These are phyloP conservation scores for Candida quercuum DNA, from an alignment of 805 yeast species.

Conservation along the genomic window DNA sequence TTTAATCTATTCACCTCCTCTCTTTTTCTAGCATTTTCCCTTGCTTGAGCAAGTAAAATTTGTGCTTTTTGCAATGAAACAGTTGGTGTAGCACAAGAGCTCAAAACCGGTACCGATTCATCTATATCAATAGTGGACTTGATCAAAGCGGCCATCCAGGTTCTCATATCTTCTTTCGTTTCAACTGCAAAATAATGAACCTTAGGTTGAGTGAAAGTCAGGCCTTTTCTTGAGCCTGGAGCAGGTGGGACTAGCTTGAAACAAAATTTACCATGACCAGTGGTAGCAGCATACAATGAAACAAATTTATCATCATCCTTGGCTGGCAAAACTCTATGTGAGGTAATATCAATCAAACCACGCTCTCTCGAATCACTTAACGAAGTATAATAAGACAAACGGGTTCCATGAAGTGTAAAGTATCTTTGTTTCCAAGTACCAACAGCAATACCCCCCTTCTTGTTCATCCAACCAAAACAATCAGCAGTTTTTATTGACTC, in stretches of 20 bases:
- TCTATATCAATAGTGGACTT: constrained; percentile 96
- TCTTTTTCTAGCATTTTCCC: constrained; percentile 64
- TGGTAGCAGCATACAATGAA: constrained; percentile 85
- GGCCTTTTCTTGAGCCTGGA: constrained; percentile 92
- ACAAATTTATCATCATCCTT: constrained; percentile 79
- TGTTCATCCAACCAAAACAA: constrained; percentile 93
- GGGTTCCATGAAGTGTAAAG: constrained; percentile 86
- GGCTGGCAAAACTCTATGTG: constrained; percentile 85
- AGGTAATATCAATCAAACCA: constrained; percentile 93
- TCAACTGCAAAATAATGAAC: constrained; percentile 96
- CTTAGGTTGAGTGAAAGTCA: constrained; percentile 93
- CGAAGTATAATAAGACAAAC: constrained; percentile 81
- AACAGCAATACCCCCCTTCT: constrained; percentile 76
- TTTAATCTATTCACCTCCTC: constrained; percentile 32
- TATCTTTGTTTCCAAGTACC: constrained; percentile 89
- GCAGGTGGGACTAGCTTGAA: constrained; percentile 95
- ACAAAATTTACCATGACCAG: constrained; percentile 91
- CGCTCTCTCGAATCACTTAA: constrained; percentile 78
- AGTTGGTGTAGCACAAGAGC: constrained; percentile 94
- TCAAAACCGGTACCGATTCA: constrained; percentile 84
- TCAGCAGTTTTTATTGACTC: constrained; percentile 74
- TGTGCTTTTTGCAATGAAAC: constrained; percentile 84
- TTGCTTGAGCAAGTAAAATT: constrained; percentile 74
- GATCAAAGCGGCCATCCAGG: constrained; percentile 92
- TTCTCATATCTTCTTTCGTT: constrained; percentile 82